Conservation (phyloP, 1,139 yeast species). For the Hyphopichia wangnamkhiaoensis region DNA sequence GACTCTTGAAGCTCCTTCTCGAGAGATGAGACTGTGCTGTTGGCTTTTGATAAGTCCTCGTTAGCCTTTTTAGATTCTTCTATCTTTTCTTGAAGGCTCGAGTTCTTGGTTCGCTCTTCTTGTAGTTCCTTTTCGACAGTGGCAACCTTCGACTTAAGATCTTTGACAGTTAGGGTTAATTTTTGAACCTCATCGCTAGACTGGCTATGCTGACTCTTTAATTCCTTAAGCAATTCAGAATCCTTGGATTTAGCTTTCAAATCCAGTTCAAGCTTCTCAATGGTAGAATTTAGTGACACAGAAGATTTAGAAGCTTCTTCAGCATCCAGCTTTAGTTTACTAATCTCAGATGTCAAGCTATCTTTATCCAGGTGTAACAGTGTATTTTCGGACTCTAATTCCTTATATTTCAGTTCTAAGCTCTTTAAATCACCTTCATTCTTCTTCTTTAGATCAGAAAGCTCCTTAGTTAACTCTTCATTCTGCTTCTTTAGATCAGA, state of each 20-base stretch:
- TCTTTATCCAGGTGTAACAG: no score
- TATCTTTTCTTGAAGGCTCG: background rate
- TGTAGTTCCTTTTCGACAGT: constrained; percentile 2
- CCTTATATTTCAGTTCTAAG: background rate
- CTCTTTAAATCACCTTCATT: background rate
- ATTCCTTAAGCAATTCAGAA: no score
- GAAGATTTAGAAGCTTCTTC: background rate
- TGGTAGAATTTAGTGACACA: background rate
- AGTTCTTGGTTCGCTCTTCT: background rate
- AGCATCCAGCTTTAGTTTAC: background rate
- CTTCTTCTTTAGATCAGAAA: constrained; percentile 3
- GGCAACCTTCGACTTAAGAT: constrained; percentile 6
- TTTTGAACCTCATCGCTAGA: no score
- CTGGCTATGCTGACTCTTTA: no score
- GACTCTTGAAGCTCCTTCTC: constrained; percentile 3
- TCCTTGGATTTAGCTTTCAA: constrained; percentile 6
- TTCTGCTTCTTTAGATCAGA: constrained; percentile 6
- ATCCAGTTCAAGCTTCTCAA: background rate
- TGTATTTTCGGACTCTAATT: background rate
- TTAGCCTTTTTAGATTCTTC: background rate
- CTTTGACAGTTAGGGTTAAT: background rate
- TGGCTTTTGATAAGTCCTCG: no score
- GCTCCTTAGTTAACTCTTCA: constrained; percentile 8
- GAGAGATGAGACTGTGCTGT: constrained; percentile 1
- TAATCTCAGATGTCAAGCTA: no score